These are phyloP conservation scores for Pseudogymnoascus pannorum DNA, from an alignment of 2,329 filamentous ascomycete genomes.

Conservation along the genomic window DNA sequence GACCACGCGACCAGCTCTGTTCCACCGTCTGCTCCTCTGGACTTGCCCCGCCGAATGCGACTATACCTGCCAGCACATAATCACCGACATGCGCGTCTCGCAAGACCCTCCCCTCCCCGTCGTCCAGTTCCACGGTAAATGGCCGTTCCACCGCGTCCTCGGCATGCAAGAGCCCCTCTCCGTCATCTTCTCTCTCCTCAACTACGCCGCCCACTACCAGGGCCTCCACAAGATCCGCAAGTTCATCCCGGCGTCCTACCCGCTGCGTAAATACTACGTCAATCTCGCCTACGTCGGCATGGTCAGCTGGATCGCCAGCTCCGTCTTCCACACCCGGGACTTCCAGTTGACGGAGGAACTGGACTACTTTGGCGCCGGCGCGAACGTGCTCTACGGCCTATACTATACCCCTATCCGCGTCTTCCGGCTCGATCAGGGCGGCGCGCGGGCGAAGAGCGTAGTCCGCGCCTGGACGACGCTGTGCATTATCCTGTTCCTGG, in stretches of 20 bases:
- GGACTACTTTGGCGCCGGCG: slow-evolving; percentile 93
- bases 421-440: slow-evolving; percentile 65
- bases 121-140: slow-evolving; percentile 96
- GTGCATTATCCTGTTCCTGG: slow-evolving; percentile 63
- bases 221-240: slow-evolving; percentile 67
- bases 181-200: slow-evolving; percentile 87
- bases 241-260: slow-evolving; percentile 63
- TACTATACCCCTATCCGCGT: slow-evolving; percentile 79
- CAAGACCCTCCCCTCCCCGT: slow-evolving; percentile 50
- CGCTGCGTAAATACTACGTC: slow-evolving; percentile 73
- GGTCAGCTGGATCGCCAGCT: slow-evolving; percentile 78
- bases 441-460: slow-evolving; percentile 34
- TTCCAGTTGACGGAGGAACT: slow-evolving; percentile 81
- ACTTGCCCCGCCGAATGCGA: slow-evolving; percentile 91
- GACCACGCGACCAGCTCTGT: slow-evolving; percentile 49
- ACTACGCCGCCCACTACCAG: slow-evolving; percentile 75
- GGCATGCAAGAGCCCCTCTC: slow-evolving; percentile 94
- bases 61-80: slow-evolving; percentile 92
- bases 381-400: slow-evolving; percentile 81
- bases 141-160: slow-evolving; percentile 86
- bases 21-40: slow-evolving; percentile 85
- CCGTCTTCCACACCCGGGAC: slow-evolving; percentile 88
- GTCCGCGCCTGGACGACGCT: slow-evolving; percentile 68
- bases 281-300: slow-evolving; percentile 74
- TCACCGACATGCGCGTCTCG: slow-evolving; percentile 65